Base-by-base conservation (phyloP, 2,329 filamentous ascomycete species). In the Cordyceps sp. region DNA sequence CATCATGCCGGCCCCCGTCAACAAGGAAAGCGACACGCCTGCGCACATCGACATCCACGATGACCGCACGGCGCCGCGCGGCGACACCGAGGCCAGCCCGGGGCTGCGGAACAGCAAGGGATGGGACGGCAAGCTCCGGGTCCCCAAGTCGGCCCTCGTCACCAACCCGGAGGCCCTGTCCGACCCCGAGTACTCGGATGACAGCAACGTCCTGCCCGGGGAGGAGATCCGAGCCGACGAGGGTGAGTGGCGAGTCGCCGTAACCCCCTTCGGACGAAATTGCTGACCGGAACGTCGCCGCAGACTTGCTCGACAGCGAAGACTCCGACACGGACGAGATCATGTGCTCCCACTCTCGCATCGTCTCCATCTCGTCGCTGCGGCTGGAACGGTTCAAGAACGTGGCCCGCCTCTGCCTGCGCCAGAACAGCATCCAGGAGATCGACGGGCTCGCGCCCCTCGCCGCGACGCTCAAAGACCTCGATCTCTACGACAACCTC, bases 401-500 rank as follows among this genome's bases (percentile, higher is more conserved):
- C 33, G 66, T 85, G 18, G 63, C 67, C 47, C 76, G 80, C 46
- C 61, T 98, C 43, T 94, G 88, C 50, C 75, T 98, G 15, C 84
- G 90, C 30, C 88, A 98, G 53, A 98, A 98, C 53, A 70, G 73
- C 42, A 90, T 98, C 50, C 67, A 80, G 40, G 62, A 73, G 30
- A 81, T 96, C 52, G 73, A 84, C 20, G 75, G 88, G 8, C 73
- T 93, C 5, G 62, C 67, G 4, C 55, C 56, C 23, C 58, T 92
- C 33, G 73, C 73, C 22, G 50, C 60, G 3, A 82, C 73, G 1
- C 61, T 98, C 26, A 59, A 72, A 46, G 90, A 98, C 37, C 69
- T 98, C 31, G 90, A 98, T 46, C 69, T 98, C 37, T 98, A 98
- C 61, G 90, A 98, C 58, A 98, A 98, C 55, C 67, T 93, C 14